phyloP scores from a whole-genome alignment of 805 yeast genomes.

The Spencermartinsiella europaea region DNA sequence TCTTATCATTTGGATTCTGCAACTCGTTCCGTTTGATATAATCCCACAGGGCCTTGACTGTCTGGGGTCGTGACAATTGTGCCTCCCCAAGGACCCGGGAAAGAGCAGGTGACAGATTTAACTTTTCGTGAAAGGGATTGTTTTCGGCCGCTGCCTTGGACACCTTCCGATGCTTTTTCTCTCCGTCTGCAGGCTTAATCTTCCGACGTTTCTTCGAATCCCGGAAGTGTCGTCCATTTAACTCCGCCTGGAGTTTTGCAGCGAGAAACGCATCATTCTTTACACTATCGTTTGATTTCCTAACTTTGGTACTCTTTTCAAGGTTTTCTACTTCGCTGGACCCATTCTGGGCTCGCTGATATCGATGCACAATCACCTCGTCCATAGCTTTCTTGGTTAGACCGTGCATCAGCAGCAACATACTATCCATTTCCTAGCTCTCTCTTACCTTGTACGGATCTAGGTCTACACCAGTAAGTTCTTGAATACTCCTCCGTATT shows the following conservation, averaged over 20 bases:
- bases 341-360: slow-evolving; percentile 41
- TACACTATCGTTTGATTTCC: background rate
- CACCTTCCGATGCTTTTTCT: slow-evolving; percentile 7
- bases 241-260: slow-evolving; percentile 38
- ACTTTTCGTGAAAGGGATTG: slow-evolving; percentile 35
- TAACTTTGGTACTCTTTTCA: slow-evolving; percentile 24
- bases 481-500: slow-evolving; percentile 68
- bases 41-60: slow-evolving; percentile 65
- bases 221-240: slow-evolving; percentile 19
- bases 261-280: slow-evolving; percentile 47
- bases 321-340: slow-evolving; percentile 21
- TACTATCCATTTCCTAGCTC: background rate
- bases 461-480: slow-evolving; percentile 55
- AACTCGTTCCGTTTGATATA: slow-evolving; percentile 58
- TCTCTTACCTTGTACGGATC: slow-evolving; percentile 34
- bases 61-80: slow-evolving; percentile 59
- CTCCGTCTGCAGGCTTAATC: slow-evolving; percentile 3
- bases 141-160: slow-evolving; percentile 6
- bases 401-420: background rate
- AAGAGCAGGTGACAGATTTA: slow-evolving; percentile 48
- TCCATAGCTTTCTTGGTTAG: slow-evolving; percentile 48
- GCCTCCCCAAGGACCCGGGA: slow-evolving; percentile 43
- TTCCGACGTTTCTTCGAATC: slow-evolving; percentile 8
- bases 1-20: slow-evolving; percentile 62
- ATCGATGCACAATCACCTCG: slow-evolving; percentile 55